Percentiles rank a stretch among this genome's conserved stretches.
phyloP scores from a whole-genome alignment of 305 asterid species.

The Solanum hybrid region DNA sequence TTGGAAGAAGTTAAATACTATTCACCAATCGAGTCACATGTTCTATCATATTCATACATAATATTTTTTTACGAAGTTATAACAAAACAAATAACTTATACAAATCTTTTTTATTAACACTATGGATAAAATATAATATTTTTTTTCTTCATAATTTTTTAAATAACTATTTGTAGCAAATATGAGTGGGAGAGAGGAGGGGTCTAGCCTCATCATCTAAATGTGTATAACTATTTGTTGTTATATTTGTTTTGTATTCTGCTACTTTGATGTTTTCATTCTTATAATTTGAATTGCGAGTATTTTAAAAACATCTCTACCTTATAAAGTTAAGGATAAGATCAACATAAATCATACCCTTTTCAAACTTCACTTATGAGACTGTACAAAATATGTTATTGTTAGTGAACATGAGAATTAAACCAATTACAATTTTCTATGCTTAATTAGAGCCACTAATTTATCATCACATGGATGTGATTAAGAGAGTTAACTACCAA shows the following conservation, averaged over 20 bases:
- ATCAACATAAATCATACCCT: too few relatives aligned
- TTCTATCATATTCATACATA: neutral
- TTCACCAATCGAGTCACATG: neutral
- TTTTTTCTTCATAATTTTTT: neutral
- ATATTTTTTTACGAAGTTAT: neutral
- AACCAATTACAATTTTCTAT: neutral
- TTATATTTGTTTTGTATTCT: neutral
- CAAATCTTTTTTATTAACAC: neutral
- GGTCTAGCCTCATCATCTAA: neutral
- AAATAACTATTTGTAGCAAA: neutral
- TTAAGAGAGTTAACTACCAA: neutral
- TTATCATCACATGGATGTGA: neutral
- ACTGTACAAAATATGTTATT: neutral
- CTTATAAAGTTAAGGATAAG: neutral
- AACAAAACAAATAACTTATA: neutral
- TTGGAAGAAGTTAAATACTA: neutral
- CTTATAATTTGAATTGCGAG: neutral
- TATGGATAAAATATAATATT: neutral
- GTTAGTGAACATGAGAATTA: neutral
- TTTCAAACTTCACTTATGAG: neutral
- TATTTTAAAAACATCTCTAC: neutral
- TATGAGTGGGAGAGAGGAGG: neutral
- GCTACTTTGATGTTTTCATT: neutral
- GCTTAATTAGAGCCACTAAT: neutral
- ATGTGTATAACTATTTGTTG: neutral